Evolutionary conservation across 305 asterid species (phyloP).

Genomic region (Fraxinus sp.): DNA sequence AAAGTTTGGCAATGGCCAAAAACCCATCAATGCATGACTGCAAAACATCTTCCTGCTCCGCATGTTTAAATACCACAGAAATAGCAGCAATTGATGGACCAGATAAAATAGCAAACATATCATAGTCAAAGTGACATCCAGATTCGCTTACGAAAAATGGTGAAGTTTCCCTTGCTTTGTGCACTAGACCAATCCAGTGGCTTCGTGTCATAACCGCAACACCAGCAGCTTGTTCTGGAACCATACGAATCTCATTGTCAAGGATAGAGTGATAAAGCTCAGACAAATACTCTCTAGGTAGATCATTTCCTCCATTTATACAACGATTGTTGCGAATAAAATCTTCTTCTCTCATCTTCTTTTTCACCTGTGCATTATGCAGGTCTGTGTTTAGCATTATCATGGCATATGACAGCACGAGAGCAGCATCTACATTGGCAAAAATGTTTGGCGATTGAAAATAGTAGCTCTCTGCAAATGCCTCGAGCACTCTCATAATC

Average conservation of each 20-base stretch:
- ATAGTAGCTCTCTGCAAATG: constrained; percentile 83
- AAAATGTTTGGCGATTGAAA: constrained; percentile 75
- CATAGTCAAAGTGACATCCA: constrained; percentile 53
- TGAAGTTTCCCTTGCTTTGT: constrained; percentile 67
- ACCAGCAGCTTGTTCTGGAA: constrained; percentile 66
- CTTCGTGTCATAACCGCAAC: constrained; percentile 53
- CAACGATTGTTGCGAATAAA: constrained; percentile 84
- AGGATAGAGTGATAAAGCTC: constrained; percentile 83
- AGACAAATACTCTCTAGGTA: constrained; percentile 81
- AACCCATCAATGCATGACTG: constrained; percentile 79
- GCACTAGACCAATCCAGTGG: constrained; percentile 83
- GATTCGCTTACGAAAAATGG: constrained; percentile 43
- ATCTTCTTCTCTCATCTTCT: constrained; percentile 95
- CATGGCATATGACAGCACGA: constrained; percentile 78
- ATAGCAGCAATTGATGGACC: constrained; percentile 90
- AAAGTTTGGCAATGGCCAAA: constrained; percentile 73
- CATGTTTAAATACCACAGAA: constrained; percentile 82
- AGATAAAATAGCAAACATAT: constrained; percentile 75
- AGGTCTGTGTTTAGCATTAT: constrained; percentile 95
- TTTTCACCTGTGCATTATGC: constrained; percentile 90
- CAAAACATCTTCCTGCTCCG: constrained; percentile 64
- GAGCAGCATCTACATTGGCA: constrained; percentile 86
- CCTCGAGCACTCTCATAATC: constrained; percentile 92
- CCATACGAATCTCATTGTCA: constrained; percentile 83
- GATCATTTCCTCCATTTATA: constrained; percentile 91